A percentile compares a stretch with the other conserved stretches of the same genome.
These are phyloP conservation scores for Leccinum angustisporum DNA, from an alignment of 1,284 basidiomycete species.

Conservation along the genomic window DNA sequence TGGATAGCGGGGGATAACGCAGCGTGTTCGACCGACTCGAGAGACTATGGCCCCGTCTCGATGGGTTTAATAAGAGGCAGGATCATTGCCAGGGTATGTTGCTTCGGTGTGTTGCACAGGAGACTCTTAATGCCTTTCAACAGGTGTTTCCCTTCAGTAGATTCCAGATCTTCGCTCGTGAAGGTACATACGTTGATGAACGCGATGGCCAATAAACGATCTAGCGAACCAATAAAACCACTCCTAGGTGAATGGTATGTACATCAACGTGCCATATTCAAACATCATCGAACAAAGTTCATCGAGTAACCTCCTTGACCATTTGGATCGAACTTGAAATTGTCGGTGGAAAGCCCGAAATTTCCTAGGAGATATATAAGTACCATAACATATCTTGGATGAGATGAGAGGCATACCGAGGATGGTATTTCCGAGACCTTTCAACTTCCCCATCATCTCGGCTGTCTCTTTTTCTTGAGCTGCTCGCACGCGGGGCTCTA, in stretches of 20 bases:
- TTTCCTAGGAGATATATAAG: constrained; percentile 49
- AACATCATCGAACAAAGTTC: constrained; percentile 65
- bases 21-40: constrained; percentile 81
- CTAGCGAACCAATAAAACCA: constrained; percentile 3
- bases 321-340: constrained; percentile 93
- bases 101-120: constrained; percentile 1
- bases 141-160: constrained; percentile 56
- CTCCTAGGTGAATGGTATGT: constrained; percentile 1
- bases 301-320: constrained; percentile 93
- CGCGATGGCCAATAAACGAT: constrained; percentile 4
- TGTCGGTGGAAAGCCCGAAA: constrained; percentile 87
- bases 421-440: constrained; percentile 88
- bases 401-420: constrained; percentile 58
- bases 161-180: constrained; percentile 49
- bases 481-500: constrained; percentile 69
- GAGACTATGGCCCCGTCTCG: constrained; percentile 90
- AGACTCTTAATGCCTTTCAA: background rate
- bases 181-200: constrained; percentile 47
- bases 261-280: background rate
- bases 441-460: constrained; percentile 92
- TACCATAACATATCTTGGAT: background rate
- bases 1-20: constrained; percentile 95
- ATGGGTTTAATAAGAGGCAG: constrained; percentile 79
- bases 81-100: constrained; percentile 71
- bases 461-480: constrained; percentile 87